Conservation (phyloP, 352 stramenopile species). For the Phytopythium cucurbitacearum region DNA sequence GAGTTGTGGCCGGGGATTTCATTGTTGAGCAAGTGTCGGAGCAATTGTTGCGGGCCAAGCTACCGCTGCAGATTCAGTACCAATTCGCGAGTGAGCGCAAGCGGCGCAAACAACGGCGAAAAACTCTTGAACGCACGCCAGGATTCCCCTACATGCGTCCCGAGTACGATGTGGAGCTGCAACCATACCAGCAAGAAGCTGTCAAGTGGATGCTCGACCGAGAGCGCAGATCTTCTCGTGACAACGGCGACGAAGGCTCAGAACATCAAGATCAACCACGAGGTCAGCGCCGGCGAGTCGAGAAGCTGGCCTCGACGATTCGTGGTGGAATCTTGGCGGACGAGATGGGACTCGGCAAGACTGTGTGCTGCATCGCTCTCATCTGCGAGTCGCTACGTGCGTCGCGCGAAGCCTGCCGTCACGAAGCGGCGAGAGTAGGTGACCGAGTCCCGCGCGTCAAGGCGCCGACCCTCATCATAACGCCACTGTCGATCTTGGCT, state of each 20-base stretch:
- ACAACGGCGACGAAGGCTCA: slow-evolving; percentile 1
- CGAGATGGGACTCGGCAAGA: slow-evolving; percentile 90
- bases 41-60: slow-evolving; percentile 43
- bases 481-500: slow-evolving; percentile 77
- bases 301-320: slow-evolving; percentile 37
- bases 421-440: slow-evolving; percentile 10
- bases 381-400: slow-evolving; percentile 63
- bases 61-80: slow-evolving; percentile 59
- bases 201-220: slow-evolving; percentile 87
- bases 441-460: slow-evolving; percentile 32
- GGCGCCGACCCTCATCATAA: slow-evolving; percentile 72
- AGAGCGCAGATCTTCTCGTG: slow-evolving; percentile 18
- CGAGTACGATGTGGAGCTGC: slow-evolving; percentile 55
- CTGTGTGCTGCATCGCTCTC: slow-evolving; percentile 82
- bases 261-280: too few species aligned
- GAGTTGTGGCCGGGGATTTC: too few species aligned
- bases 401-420: slow-evolving; percentile 23
- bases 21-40: too few species aligned
- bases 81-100: slow-evolving; percentile 49
- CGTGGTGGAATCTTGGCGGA: slow-evolving; percentile 81
- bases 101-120: slow-evolving; percentile 34
- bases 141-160: slow-evolving; percentile 40
- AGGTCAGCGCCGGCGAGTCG: slow-evolving; percentile 5
- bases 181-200: slow-evolving; percentile 81
- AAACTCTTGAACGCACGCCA: slow-evolving; percentile 32